Conservation (phyloP, 768 basidiomycete genomes). For the Saitozyma sp. region DNA sequence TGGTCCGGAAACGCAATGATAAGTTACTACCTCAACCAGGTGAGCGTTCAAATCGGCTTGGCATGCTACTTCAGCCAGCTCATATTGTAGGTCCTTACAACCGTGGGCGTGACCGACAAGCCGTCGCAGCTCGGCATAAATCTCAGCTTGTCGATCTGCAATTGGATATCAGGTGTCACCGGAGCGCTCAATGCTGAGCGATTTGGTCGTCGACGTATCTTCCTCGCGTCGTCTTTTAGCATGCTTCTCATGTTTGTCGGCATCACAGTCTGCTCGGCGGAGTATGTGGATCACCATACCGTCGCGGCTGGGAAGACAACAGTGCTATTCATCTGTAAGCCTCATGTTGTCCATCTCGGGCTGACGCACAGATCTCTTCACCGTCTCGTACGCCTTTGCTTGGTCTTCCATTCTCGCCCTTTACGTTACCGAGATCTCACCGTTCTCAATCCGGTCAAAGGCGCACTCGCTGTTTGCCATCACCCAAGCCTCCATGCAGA, state of each 20-base stretch:
- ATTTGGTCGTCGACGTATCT: slow-evolving; percentile 30
- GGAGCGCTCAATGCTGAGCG: slow-evolving; percentile 39
- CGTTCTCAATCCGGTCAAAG: slow-evolving; percentile 38
- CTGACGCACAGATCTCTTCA: slow-evolving; percentile 11
- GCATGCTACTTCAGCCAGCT: slow-evolving; percentile 20
- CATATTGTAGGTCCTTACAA: slow-evolving; percentile 59
- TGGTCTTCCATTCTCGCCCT: slow-evolving; percentile 28
- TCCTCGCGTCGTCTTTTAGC: neutral
- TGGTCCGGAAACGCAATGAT: slow-evolving; percentile 48
- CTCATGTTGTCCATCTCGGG: slow-evolving; percentile 10
- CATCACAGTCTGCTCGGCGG: slow-evolving; percentile 28
- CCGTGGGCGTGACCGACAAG: slow-evolving; percentile 41
- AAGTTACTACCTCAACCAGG: slow-evolving; percentile 43
- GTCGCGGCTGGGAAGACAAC: neutral
- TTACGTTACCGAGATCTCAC: slow-evolving; percentile 47
- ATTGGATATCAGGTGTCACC: slow-evolving; percentile 18
- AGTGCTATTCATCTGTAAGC: slow-evolving; percentile 32
- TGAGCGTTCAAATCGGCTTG: slow-evolving; percentile 11
- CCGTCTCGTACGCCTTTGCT: slow-evolving; percentile 37
- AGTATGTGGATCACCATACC: too few species aligned
- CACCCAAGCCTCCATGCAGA: neutral
- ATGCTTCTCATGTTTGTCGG: slow-evolving; percentile 38
- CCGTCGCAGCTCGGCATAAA: slow-evolving; percentile 28
- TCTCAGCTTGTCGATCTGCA: slow-evolving; percentile 34
- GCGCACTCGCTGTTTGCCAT: slow-evolving; percentile 20